These are phyloP conservation scores for Peronospora destructor DNA, from an alignment of 352 stramenopile species.

Conservation along the genomic window DNA sequence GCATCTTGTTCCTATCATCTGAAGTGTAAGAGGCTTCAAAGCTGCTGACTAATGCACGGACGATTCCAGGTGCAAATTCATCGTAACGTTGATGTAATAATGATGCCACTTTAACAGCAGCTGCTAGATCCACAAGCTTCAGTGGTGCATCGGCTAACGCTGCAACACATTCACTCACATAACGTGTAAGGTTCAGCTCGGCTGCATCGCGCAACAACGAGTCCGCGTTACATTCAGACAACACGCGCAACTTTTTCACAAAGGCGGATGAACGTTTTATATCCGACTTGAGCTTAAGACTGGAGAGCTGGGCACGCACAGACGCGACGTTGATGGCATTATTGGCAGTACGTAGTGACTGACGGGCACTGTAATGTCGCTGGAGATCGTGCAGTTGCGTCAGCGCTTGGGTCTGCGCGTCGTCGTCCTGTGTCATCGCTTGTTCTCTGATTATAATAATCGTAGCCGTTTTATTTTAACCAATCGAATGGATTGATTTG, in stretches of 20 bases:
- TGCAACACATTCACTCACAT: conserved; percentile 91
- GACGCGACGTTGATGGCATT: conserved; percentile 31
- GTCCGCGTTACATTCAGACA: conserved; percentile 64
- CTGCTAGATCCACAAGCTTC: conserved; percentile 81
- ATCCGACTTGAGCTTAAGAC: conserved; percentile 94
- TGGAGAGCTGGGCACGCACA: conserved; percentile 74
- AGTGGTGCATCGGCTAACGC: conserved; percentile 82
- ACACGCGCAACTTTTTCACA: conserved; percentile 92
- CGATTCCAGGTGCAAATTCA: conserved; percentile 73
- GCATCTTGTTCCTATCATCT: conserved; percentile 70
- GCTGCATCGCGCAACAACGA: conserved; percentile 78
- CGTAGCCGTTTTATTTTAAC: too few relatives aligned
- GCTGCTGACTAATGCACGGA: conserved; percentile 40
- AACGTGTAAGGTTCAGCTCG: conserved; percentile 92
- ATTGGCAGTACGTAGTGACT: conserved; percentile 56
- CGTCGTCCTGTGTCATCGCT: conserved; percentile 2
- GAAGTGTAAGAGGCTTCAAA: conserved; percentile 54
- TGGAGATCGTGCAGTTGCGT: conserved; percentile 45
- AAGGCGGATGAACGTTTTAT: conserved; percentile 98
- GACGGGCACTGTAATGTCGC: conserved; percentile 25
- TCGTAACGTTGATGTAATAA: conserved; percentile 90
- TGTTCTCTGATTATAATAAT: too few relatives aligned
- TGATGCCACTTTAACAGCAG: conserved; percentile 80
- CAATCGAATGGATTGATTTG: too few relatives aligned
- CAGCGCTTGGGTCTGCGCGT: conserved; percentile 14